phyloP scores from a whole-genome alignment of 169 alveolate genomes.

The Cryptosporidium meleagridis region DNA sequence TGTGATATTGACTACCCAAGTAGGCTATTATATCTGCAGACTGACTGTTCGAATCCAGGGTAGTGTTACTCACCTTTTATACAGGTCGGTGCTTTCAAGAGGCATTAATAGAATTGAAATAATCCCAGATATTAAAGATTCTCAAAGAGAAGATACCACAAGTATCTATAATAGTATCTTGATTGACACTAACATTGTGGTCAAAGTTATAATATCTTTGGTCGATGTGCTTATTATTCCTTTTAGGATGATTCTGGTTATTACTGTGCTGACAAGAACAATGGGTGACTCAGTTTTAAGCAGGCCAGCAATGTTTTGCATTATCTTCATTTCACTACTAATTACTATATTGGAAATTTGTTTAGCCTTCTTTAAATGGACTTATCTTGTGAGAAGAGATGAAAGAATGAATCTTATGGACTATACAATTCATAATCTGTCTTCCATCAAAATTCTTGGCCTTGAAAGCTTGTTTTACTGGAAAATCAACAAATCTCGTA shows the following conservation, averaged over 20 bases:
- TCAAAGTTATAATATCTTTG: slow-evolving; percentile 21
- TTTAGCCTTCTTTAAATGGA: slow-evolving; percentile 58
- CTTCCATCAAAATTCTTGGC: slow-evolving; percentile 54
- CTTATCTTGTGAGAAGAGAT: slow-evolving; percentile 47
- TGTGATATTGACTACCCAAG: slow-evolving; percentile 32
- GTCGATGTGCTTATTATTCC: slow-evolving; percentile 66
- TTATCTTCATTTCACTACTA: slow-evolving; percentile 25
- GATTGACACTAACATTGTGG: slow-evolving; percentile 49
- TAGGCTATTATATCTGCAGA: slow-evolving; percentile 52
- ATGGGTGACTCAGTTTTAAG: slow-evolving; percentile 61
- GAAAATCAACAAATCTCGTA: slow-evolving; percentile 42
- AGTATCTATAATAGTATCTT: slow-evolving; percentile 48
- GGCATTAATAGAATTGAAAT: slow-evolving; percentile 46
- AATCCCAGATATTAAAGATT: neutral
- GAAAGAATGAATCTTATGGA: slow-evolving; percentile 59
- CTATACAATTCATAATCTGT: slow-evolving; percentile 19
- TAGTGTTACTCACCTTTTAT: slow-evolving; percentile 63
- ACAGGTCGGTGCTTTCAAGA: slow-evolving; percentile 45
- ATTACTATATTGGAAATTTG: slow-evolving; percentile 35
- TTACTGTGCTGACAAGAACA: slow-evolving; percentile 1
- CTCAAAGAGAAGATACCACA: slow-evolving; percentile 24
- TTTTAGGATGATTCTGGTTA: slow-evolving; percentile 30
- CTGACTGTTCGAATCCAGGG: slow-evolving; percentile 63
- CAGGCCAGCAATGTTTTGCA: slow-evolving; percentile 57
- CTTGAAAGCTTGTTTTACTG: slow-evolving; percentile 39